phyloP scores from a whole-genome alignment of 1,284 basidiomycete genomes.

The Puccinia polysora region DNA sequence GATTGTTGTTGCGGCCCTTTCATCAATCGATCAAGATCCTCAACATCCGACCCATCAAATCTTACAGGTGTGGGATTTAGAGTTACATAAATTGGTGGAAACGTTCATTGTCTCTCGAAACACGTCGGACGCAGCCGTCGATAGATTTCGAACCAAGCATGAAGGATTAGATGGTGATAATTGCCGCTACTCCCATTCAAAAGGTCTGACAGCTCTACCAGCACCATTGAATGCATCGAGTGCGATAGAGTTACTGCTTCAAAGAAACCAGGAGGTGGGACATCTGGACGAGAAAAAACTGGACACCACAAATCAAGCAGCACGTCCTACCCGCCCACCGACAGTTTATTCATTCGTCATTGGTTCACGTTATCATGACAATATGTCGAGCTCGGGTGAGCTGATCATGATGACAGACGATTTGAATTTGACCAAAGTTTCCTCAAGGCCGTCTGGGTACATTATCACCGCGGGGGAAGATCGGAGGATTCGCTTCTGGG shows the following conservation, averaged over 20 bases:
- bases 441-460: constrained; percentile 59
- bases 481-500: constrained; percentile 73
- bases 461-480: constrained; percentile 78
- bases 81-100: constrained; percentile 43
- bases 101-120: constrained; percentile 32
- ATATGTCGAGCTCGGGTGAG: constrained; percentile 41
- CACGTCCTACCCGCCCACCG: constrained; percentile 11
- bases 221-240: constrained; percentile 26
- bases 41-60: constrained; percentile 44
- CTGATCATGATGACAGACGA: constrained; percentile 53
- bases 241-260: constrained; percentile 36
- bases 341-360: constrained; percentile 63
- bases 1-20: constrained; percentile 74
- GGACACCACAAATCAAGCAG: neutral
- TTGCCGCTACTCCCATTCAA: constrained; percentile 13
- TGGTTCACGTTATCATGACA: constrained; percentile 68
- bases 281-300: neutral
- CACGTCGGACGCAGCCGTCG: constrained; percentile 36
- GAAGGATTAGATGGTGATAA: constrained; percentile 30
- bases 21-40: constrained; percentile 42
- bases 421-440: constrained; percentile 43
- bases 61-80: constrained; percentile 52
- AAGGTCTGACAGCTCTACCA: neutral
- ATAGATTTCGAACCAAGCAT: constrained; percentile 39
- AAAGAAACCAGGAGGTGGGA: constrained; percentile 18